Conservation (phyloP, 1,284 basidiomycete species). For the Cutaneotrichosporon cavernicola region DNA sequence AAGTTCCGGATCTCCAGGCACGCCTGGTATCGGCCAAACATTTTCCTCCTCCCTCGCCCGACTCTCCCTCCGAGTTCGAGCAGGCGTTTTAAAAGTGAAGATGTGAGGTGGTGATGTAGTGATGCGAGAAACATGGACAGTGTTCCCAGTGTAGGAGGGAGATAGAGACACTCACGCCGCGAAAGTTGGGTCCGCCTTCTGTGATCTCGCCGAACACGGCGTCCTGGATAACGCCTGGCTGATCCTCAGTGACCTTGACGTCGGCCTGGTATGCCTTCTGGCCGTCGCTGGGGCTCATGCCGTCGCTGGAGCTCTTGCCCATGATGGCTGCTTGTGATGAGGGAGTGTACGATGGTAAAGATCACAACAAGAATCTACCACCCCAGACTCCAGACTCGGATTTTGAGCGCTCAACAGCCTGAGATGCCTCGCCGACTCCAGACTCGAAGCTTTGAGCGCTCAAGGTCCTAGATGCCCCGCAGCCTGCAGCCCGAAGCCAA, state of each 20-base stretch:
- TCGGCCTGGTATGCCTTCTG: neutral
- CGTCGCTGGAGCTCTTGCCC: neutral
- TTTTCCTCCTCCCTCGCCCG: neutral
- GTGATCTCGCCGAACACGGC: conserved; percentile 35
- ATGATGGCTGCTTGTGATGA: neutral
- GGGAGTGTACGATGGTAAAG: neutral
- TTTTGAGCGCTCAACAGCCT: neutral
- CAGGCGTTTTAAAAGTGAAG: neutral
- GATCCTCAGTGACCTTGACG: neutral
- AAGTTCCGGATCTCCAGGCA: conserved; percentile 5
- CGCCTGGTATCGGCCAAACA: neutral
- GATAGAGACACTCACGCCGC: conserved; percentile 20
- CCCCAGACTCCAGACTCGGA: neutral
- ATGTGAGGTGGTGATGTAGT: neutral
- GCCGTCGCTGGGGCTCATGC: neutral
- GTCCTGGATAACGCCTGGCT: conserved; percentile 13
- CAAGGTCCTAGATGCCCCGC: neutral
- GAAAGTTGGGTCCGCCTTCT: conserved; percentile 32
- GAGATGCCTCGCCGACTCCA: neutral
- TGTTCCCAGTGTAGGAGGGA: neutral
- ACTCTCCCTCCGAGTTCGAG: neutral
- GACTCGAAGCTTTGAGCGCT: neutral
- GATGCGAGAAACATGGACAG: neutral
- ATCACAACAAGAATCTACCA: neutral
- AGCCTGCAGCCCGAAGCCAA: neutral